Percentiles rank a stretch among this genome's conserved stretches.
Conservation (phyloP, 2,329 filamentous ascomycete species). For the Trichoderma sp. region DNA sequence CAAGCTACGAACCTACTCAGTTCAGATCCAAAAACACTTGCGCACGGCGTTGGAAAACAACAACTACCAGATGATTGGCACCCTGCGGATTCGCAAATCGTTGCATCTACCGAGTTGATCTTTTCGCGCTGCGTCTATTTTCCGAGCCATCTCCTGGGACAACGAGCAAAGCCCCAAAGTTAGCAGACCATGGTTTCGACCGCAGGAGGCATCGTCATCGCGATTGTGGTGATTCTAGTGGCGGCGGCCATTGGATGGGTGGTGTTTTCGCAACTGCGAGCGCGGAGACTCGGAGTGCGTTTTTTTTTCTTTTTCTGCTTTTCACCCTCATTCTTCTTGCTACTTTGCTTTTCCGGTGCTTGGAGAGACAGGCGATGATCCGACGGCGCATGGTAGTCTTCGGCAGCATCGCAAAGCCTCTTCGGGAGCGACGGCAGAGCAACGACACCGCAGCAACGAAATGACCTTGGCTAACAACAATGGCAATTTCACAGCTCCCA, state of each 20-base stretch:
- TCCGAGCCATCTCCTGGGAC: neutral
- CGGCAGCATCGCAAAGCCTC: neutral
- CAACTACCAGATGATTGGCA: neutral
- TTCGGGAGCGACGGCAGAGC: constrained; percentile 19
- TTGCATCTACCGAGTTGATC: neutral
- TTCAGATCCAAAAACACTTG: neutral
- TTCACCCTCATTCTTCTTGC: neutral
- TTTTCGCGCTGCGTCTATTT: neutral
- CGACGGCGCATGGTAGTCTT: constrained; percentile 4
- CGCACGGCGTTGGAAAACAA: neutral
- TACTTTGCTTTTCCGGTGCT: neutral
- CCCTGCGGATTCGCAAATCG: neutral
- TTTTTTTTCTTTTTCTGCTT: constrained; percentile 17
- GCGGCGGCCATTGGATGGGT: constrained; percentile 65
- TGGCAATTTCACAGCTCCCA: constrained; percentile 55
- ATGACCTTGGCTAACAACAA: neutral
- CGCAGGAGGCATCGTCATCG: constrained; percentile 70
- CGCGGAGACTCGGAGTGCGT: constrained; percentile 69
- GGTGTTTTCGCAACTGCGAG: constrained; percentile 70
- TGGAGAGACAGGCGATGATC: neutral
- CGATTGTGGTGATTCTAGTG: constrained; percentile 65
- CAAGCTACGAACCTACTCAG: neutral
- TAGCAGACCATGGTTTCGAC: constrained; percentile 54
- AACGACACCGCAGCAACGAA: neutral
- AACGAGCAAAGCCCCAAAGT: neutral